Conservation (phyloP, 441 rosid genomes). For the Corymbia citriodora region DNA sequence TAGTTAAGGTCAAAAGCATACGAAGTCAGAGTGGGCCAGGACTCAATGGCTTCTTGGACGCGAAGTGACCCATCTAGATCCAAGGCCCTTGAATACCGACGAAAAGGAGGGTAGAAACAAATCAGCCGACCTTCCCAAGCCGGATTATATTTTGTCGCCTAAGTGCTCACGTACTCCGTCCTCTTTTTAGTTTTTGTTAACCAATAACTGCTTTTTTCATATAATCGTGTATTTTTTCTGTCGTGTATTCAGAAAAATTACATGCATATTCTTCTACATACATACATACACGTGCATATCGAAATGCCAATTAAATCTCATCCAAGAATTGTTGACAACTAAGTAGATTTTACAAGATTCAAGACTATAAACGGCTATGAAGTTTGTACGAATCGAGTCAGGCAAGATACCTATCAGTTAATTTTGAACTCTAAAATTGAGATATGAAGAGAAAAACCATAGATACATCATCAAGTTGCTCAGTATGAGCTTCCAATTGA, state of each 20-base stretch:
- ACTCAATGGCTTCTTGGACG: neutral
- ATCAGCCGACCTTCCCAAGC: neutral
- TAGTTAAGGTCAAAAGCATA: neutral
- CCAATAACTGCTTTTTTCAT: neutral
- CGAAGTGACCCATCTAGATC: neutral
- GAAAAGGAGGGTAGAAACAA: too few relatives aligned
- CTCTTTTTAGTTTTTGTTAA: neutral
- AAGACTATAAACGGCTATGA: neutral
- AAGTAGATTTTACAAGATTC: neutral
- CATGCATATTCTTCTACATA: neutral
- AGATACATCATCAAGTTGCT: neutral
- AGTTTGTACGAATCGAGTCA: neutral
- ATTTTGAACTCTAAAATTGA: neutral
- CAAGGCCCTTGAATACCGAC: too few relatives aligned
- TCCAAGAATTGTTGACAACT: neutral
- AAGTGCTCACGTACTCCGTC: neutral
- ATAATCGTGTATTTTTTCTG: neutral
- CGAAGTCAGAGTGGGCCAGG: neutral
- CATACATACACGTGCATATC: neutral
- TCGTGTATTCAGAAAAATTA: neutral
- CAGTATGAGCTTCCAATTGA: neutral
- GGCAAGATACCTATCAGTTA: neutral
- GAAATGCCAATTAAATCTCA: neutral
- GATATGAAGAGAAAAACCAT: neutral
- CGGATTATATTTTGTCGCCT: neutral